Evolutionary conservation across 2,329 filamentous ascomycete genomes (phyloP).

Genomic region (Diaporthe ilicicola): DNA sequence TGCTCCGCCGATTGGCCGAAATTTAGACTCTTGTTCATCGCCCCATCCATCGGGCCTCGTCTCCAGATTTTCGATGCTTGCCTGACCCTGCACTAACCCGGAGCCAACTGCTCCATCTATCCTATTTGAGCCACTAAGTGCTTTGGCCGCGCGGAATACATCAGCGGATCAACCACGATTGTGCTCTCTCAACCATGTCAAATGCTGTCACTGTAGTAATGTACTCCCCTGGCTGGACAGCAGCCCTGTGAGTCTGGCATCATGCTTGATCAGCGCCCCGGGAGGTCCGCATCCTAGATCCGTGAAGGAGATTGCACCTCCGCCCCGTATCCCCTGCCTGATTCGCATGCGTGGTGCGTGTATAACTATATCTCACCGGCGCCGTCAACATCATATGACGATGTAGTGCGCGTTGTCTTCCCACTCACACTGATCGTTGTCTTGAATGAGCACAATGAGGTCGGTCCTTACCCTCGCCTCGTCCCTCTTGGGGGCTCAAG

Average conservation of each 20-base stretch:
- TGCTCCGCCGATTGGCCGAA: neutral
- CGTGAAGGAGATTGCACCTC: constrained; percentile 1
- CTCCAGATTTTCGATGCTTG: constrained; percentile 1
- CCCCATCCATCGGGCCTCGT: neutral
- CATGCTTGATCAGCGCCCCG: neutral
- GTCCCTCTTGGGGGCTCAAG: constrained; percentile 42
- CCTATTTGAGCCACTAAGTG: neutral
- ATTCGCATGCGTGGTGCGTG: neutral
- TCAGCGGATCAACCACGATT: neutral
- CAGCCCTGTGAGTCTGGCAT: neutral
- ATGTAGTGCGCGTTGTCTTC: neutral
- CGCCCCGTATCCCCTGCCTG: neutral
- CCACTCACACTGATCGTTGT: neutral
- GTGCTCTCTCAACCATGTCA: constrained; percentile 3
- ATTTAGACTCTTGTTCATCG: constrained; percentile 3
- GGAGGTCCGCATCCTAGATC: neutral
- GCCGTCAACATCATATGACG: neutral
- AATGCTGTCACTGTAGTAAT: neutral
- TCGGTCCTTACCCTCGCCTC: constrained; percentile 32
- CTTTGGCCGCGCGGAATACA: neutral
- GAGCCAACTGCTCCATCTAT: constrained; percentile 4
- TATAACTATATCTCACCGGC: constrained; percentile 1
- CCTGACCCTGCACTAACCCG: constrained; percentile 4
- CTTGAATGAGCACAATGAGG: constrained; percentile 37
- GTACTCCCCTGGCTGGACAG: neutral